Percentiles rank a stretch among this genome's conserved stretches.
phyloP scores from a whole-genome alignment of 2,329 filamentous ascomycete genomes.

The Xenoacremonium recifei region DNA sequence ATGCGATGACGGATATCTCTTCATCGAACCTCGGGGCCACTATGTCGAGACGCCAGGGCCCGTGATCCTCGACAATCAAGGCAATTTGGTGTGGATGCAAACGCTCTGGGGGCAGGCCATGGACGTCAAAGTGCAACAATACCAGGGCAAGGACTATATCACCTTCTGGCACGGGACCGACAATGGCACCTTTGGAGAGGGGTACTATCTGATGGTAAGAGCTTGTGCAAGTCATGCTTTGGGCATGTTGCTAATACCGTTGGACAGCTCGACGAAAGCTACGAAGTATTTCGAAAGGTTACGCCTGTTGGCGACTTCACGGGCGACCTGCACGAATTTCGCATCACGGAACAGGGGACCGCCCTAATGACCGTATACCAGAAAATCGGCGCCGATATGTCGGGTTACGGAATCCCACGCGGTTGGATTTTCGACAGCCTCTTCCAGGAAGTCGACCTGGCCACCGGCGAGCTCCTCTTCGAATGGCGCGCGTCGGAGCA shows the following conservation, averaged over 20 bases:
- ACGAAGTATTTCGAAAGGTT: constrained; percentile 27
- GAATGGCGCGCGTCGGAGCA: constrained; percentile 40
- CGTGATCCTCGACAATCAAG: constrained; percentile 42
- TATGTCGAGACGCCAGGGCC: constrained; percentile 37
- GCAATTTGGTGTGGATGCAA: constrained; percentile 46
- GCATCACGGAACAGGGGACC: constrained; percentile 37
- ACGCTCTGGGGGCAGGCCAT: constrained; percentile 24
- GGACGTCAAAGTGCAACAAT: constrained; percentile 21
- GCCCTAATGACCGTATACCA: constrained; percentile 40
- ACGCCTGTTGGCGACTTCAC: constrained; percentile 18
- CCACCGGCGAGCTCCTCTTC: constrained; percentile 46
- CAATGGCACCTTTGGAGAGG: constrained; percentile 45
- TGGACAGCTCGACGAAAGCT: constrained; percentile 28
- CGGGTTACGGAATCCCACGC: constrained; percentile 18
- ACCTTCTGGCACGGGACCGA: constrained; percentile 38
- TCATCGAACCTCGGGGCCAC: constrained; percentile 37
- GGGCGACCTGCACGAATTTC: constrained; percentile 37
- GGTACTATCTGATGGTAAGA: constrained; percentile 45
- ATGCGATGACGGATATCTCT: constrained; percentile 37
- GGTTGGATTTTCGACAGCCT: constrained; percentile 33
- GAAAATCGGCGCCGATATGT: constrained; percentile 22
- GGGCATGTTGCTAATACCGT: neutral
- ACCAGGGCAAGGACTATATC: constrained; percentile 14
- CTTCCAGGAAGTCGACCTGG: constrained; percentile 49
- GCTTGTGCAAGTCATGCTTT: neutral